Percentiles rank a stretch among this genome's conserved stretches.
phyloP scores from a whole-genome alignment of 305 asterid species.

The Solanum aculeatissimum region DNA sequence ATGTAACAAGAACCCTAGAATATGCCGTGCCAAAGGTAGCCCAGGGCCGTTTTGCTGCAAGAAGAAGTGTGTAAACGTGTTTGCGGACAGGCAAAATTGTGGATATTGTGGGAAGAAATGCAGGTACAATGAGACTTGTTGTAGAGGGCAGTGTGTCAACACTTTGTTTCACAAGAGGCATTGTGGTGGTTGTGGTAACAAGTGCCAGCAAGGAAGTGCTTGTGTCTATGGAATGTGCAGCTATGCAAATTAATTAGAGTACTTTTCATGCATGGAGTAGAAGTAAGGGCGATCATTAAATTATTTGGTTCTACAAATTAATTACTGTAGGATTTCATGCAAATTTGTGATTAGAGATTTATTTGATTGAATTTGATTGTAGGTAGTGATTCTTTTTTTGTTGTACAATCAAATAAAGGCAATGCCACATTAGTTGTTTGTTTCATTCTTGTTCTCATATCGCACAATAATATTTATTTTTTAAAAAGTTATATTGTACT shows the following conservation, averaged over 20 bases:
- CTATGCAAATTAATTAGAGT: conserved; percentile 7
- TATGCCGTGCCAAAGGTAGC: conserved; percentile 5
- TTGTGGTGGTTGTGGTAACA: conserved; percentile 13
- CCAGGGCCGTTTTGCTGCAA: conserved; percentile 17
- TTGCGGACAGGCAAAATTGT: conserved; percentile 7
- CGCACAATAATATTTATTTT: too few species aligned
- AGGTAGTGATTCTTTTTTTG: neutral
- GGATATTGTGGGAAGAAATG: conserved; percentile 16
- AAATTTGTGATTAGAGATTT: neutral
- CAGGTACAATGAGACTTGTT: conserved; percentile 13
- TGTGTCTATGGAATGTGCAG: conserved; percentile 26
- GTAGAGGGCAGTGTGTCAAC: conserved; percentile 14
- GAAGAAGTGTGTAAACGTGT: conserved; percentile 20
- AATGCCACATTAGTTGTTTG: neutral
- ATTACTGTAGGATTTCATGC: neutral
- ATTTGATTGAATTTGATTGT: neutral
- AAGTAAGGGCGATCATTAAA: neutral
- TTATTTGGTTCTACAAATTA: neutral
- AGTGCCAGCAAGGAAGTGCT: conserved; percentile 14
- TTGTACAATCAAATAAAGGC: neutral
- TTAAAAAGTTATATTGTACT: too few species aligned
- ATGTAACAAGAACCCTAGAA: conserved; percentile 18
- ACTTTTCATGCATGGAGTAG: neutral
- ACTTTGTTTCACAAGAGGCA: conserved; percentile 7
- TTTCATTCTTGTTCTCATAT: neutral